A percentile compares a stretch with the other conserved stretches of the same genome.
phyloP scores from a whole-genome alignment of 139 green algal species.

The Marvania coccoides region DNA sequence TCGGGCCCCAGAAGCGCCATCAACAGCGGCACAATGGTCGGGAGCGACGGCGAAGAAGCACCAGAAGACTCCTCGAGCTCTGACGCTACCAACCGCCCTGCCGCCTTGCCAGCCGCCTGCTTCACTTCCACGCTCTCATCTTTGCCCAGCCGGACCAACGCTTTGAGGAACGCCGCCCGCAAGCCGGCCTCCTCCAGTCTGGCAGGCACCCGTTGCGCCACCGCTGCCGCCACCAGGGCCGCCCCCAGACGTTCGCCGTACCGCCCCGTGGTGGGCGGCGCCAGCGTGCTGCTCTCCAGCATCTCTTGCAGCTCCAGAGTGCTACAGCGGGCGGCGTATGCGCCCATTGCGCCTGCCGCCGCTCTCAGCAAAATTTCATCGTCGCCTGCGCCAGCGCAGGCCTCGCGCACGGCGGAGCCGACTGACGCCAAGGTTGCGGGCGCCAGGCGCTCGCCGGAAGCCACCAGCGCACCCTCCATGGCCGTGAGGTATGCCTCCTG shows the following conservation, averaged over 20 bases:
- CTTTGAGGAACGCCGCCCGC: constrained; percentile 1
- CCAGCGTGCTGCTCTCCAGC: constrained; percentile 34
- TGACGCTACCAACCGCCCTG: not conserved
- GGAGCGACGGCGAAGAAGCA: constrained; percentile 8
- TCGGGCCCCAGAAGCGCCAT: constrained; percentile 60
- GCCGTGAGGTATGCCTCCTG: constrained; percentile 63
- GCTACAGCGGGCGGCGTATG: constrained; percentile 11
- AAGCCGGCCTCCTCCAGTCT: constrained; percentile 28
- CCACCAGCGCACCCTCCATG: constrained; percentile 51
- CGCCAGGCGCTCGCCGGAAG: constrained; percentile 43
- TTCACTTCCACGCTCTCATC: constrained; percentile 43
- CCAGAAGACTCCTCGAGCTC: not conserved
- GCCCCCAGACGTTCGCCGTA: constrained; percentile 15
- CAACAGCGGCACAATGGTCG: constrained; percentile 30
- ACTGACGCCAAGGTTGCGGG: constrained; percentile 45
- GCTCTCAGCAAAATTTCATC: constrained; percentile 25
- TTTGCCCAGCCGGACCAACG: constrained; percentile 13
- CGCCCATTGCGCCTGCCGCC: constrained; percentile 26
- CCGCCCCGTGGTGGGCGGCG: not conserved
- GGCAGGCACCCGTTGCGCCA: constrained; percentile 13
- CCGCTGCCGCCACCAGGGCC: constrained; percentile 18
- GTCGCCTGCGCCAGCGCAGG: constrained; percentile 1
- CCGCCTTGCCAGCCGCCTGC: constrained; percentile 39
- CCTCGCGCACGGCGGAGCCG: constrained; percentile 11
- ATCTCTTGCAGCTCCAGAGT: constrained; percentile 13